phyloP scores from a whole-genome alignment of 2,329 filamentous ascomycete genomes.

The Trichoderma atroviride region DNA sequence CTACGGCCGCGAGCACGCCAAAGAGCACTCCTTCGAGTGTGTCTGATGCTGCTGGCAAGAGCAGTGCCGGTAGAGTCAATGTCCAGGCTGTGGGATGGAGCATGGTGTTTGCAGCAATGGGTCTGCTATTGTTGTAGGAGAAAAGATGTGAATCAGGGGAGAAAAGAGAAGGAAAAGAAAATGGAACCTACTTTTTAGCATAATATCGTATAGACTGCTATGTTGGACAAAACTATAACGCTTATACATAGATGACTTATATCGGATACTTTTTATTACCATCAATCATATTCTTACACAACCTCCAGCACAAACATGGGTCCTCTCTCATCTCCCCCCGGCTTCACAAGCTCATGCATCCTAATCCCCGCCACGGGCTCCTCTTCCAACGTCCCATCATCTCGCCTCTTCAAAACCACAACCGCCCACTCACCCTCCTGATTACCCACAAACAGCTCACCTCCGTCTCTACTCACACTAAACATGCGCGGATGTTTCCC shows the following conservation, averaged over 20 bases:
- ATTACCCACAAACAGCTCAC: conserved; percentile 52
- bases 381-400: conserved; percentile 21
- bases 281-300: background rate
- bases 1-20: background rate
- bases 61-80: background rate
- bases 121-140: background rate
- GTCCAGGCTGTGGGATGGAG: background rate
- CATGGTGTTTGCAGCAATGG: conserved; percentile 6
- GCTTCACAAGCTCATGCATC: conserved; percentile 11
- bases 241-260: conserved; percentile 7
- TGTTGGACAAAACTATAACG: background rate
- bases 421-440: conserved; percentile 47
- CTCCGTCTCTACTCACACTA: conserved; percentile 41
- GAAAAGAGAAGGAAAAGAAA: background rate
- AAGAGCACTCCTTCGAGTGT: background rate
- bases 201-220: conserved; percentile 10
- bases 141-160: background rate
- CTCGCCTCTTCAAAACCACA: conserved; percentile 39
- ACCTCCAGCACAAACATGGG: conserved; percentile 24
- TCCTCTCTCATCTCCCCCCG: background rate
- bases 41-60: background rate
- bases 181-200: background rate
- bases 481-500: conserved; percentile 52
- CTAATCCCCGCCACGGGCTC: conserved; percentile 2
- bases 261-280: background rate